These are phyloP conservation scores for Suhomyces pyralidae DNA, from an alignment of 805 yeast genomes.

Conservation along the genomic window DNA sequence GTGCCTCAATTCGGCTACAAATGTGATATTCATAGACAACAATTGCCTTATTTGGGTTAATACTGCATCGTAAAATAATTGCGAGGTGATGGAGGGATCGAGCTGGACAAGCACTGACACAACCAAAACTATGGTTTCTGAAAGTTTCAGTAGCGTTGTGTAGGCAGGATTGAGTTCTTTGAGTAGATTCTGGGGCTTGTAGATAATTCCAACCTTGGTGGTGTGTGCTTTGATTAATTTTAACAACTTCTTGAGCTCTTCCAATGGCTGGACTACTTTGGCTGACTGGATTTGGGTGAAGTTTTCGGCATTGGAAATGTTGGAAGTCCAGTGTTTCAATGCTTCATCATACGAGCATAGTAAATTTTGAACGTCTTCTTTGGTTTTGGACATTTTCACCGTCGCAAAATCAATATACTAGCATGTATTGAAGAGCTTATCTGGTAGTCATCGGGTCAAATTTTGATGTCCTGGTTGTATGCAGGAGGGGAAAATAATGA, in stretches of 20 bases:
- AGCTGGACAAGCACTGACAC: slow-evolving; percentile 42
- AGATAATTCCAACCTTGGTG: slow-evolving; percentile 72
- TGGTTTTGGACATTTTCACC: slow-evolving; percentile 7
- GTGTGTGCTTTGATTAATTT: slow-evolving; percentile 68
- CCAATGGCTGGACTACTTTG: slow-evolving; percentile 43
- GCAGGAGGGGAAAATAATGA: too few relatives aligned
- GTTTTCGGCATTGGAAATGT: slow-evolving; percentile 2
- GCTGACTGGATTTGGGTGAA: slow-evolving; percentile 24
- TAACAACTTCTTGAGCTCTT: slow-evolving; percentile 58
- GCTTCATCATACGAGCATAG: slow-evolving; percentile 30
- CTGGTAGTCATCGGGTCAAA: neutral
- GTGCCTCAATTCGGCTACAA: slow-evolving; percentile 26
- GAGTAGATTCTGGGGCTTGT: slow-evolving; percentile 52
- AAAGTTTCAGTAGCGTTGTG: slow-evolving; percentile 45
- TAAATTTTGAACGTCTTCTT: slow-evolving; percentile 21
- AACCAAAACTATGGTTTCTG: slow-evolving; percentile 43
- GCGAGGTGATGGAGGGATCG: slow-evolving; percentile 25
- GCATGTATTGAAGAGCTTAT: neutral
- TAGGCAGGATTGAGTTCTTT: slow-evolving; percentile 42
- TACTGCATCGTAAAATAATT: slow-evolving; percentile 37
- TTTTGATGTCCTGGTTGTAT: neutral
- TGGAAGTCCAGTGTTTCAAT: slow-evolving; percentile 25
- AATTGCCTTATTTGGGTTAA: slow-evolving; percentile 19
- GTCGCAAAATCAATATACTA: neutral
- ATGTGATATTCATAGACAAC: slow-evolving; percentile 15